Base-by-base conservation (phyloP, 2,329 filamentous ascomycete genomes). In the Microdochium nivale region DNA sequence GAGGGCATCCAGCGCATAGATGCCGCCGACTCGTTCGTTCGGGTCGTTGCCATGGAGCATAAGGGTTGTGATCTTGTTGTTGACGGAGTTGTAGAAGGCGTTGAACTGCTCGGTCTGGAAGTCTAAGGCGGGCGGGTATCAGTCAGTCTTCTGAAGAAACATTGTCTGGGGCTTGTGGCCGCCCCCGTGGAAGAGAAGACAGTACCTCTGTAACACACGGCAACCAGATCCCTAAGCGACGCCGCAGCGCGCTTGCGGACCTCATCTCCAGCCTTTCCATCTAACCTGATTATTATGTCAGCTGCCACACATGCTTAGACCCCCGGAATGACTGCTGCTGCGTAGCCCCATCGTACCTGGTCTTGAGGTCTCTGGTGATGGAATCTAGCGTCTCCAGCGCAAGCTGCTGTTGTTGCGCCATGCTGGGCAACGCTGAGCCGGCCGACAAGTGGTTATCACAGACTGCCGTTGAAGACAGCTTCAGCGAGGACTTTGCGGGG, bases 1-100 rank as follows among this genome's bases (percentile, higher is more conserved):
- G 51, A 99, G 82, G 52, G 87, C 86, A 67, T 96, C 92, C 55
- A 99, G 81, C 54, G 92, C 92, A 61, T 94, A 86, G 55, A 99
- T 87, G 50, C 94, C 95, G 55, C 91, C 94, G 52, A 96, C 83
- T 53, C 90, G 86, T 66, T 99, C 94, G 60, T 86, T 84, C 4
- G 89, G 86, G 67, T 96, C 91, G 71, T 81, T 86, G 56, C 90
- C 88, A 67, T 92, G 89, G 48, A 90, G 84, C 55, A 95, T 90
- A 58, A 97, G 70, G 37, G 71, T 70, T 25, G 78, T 81, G 43
- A 82, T 80, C 53, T 74, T 76, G 54, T 74, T 75, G 58, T 81
- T 81, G 50, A 83, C 76, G 24, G 69, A 67, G 55, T 75, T 77
- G 65, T 80, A 82, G 58, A 83, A 80, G 35, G 66, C 57, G 43